These are phyloP conservation scores for Aspergillus kassunensis DNA, from an alignment of 495 filamentous ascomycete species.

Conservation along the genomic window DNA sequence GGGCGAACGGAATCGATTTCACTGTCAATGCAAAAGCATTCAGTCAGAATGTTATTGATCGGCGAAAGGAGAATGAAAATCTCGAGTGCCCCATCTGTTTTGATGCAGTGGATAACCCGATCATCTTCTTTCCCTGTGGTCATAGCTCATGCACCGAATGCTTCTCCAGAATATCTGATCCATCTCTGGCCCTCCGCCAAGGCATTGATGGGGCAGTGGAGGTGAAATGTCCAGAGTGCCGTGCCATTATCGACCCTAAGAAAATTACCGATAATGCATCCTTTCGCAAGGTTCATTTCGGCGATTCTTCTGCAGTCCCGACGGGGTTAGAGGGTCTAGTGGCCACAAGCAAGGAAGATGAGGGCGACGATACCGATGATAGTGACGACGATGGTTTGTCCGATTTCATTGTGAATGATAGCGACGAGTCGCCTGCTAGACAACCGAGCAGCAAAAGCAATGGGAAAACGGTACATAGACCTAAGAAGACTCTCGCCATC, in stretches of 20 bases:
- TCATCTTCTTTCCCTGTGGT: constrained; percentile 81
- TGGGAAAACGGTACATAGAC: constrained; percentile 31
- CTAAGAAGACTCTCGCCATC: constrained; percentile 53
- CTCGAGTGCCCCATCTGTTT: constrained; percentile 78
- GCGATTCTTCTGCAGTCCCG: constrained; percentile 33
- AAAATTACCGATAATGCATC: constrained; percentile 68
- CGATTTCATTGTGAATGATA: constrained; percentile 52
- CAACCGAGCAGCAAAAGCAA: constrained; percentile 44
- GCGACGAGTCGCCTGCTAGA: constrained; percentile 22
- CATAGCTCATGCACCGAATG: constrained; percentile 79
- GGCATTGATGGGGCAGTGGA: constrained; percentile 54
- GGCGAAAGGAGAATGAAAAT: constrained; percentile 59
- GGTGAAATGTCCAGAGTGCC: constrained; percentile 74
- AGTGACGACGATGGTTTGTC: constrained; percentile 42
- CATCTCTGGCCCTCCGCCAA: constrained; percentile 46
- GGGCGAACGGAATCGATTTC: constrained; percentile 60
- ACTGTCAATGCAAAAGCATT: constrained; percentile 63
- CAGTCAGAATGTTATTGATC: constrained; percentile 54
- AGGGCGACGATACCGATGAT: constrained; percentile 41
- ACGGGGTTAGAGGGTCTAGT: constrained; percentile 16
- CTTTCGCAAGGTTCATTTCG: constrained; percentile 74
- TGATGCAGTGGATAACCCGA: constrained; percentile 68
- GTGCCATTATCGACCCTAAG: constrained; percentile 55
- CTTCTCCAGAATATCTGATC: constrained; percentile 68
- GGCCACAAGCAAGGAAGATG: constrained; percentile 29